Percentiles rank a stretch among this genome's conserved stretches.
Evolutionary conservation across 495 filamentous ascomycete genomes (phyloP).

Genomic region (Lophiostoma macrostomum): DNA sequence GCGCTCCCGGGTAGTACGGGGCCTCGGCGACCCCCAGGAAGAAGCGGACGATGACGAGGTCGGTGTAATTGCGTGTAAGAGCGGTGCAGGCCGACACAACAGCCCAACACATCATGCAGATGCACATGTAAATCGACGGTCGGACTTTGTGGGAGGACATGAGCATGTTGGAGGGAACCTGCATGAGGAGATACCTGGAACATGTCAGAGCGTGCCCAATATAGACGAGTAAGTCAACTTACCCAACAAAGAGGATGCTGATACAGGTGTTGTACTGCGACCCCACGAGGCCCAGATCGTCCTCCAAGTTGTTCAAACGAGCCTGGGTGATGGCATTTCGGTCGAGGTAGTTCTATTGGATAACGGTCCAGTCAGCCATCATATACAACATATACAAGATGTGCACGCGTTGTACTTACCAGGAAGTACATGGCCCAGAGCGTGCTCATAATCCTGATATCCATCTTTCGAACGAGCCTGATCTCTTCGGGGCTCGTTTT

Average conservation of each 20-base stretch:
- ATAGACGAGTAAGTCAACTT: not conserved
- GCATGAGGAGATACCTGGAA: slow-evolving; percentile 16
- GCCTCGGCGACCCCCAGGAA: slow-evolving; percentile 40
- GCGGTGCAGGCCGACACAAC: slow-evolving; percentile 49
- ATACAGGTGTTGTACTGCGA: slow-evolving; percentile 58
- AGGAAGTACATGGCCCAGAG: slow-evolving; percentile 8
- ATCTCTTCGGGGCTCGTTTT: slow-evolving; percentile 14
- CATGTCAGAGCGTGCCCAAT: not conserved
- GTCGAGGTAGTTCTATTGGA: slow-evolving; percentile 70
- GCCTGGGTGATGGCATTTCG: slow-evolving; percentile 57
- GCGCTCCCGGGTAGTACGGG: slow-evolving; percentile 41
- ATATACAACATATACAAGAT: too few relatives aligned
- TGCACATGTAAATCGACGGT: slow-evolving; percentile 31
- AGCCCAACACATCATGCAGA: slow-evolving; percentile 52
- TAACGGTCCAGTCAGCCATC: too few relatives aligned
- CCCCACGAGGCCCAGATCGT: slow-evolving; percentile 47
- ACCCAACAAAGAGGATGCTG: slow-evolving; percentile 36
- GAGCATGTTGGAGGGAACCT: slow-evolving; percentile 24
- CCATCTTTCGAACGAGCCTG: slow-evolving; percentile 10
- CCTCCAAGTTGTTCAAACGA: slow-evolving; percentile 51
- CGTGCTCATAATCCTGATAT: slow-evolving; percentile 6
- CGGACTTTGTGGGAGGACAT: slow-evolving; percentile 12
- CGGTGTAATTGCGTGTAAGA: slow-evolving; percentile 48
- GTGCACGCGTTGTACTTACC: too few relatives aligned
- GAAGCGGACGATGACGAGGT: slow-evolving; percentile 52